These are phyloP conservation scores for Plasmodium relictum DNA, from an alignment of 169 alveolate genomes.

Conservation along the genomic window DNA sequence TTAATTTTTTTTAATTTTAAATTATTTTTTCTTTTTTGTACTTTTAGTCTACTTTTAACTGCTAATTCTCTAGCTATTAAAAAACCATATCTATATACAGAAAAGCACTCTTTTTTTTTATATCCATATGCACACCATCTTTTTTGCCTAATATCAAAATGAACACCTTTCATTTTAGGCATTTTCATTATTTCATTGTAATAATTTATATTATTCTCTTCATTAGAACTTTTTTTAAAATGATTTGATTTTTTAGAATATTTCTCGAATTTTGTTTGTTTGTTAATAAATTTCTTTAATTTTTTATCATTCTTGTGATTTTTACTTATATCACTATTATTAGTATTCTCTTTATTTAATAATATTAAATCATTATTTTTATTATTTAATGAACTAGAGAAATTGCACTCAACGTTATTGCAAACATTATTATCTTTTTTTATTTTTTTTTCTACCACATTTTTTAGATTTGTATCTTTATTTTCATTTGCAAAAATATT, in stretches of 20 bases:
- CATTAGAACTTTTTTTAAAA: slow-evolving; percentile 1
- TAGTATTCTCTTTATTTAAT: no score
- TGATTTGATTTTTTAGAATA: background rate
- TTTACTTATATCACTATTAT: background rate
- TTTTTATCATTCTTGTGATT: background rate
- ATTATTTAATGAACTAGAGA: no score
- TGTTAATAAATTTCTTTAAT: background rate
- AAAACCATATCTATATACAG: slow-evolving; percentile 74
- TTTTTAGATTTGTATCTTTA: no score
- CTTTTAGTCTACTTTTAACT: slow-evolving; percentile 58
- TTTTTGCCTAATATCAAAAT: slow-evolving; percentile 73
- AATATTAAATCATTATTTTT: no score
- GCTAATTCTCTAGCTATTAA: slow-evolving; percentile 76
- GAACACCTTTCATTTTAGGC: slow-evolving; percentile 76
- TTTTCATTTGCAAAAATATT: no score
- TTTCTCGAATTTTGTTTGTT: slow-evolving; percentile 1
- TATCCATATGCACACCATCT: slow-evolving; percentile 78
- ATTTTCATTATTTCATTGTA: slow-evolving; percentile 48
- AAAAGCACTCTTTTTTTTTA: slow-evolving; percentile 74
- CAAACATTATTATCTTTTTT: no score
- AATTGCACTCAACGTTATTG: no score
- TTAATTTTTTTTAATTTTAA: slow-evolving; percentile 26
- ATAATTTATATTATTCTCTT: slow-evolving; percentile 26
- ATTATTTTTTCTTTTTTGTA: slow-evolving; percentile 61
- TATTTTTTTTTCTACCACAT: no score